A percentile compares a stretch with the other conserved stretches of the same genome.
Evolutionary conservation across 2,329 filamentous ascomycete species (phyloP).

Genomic region (Dothiorella sarmentorum): DNA sequence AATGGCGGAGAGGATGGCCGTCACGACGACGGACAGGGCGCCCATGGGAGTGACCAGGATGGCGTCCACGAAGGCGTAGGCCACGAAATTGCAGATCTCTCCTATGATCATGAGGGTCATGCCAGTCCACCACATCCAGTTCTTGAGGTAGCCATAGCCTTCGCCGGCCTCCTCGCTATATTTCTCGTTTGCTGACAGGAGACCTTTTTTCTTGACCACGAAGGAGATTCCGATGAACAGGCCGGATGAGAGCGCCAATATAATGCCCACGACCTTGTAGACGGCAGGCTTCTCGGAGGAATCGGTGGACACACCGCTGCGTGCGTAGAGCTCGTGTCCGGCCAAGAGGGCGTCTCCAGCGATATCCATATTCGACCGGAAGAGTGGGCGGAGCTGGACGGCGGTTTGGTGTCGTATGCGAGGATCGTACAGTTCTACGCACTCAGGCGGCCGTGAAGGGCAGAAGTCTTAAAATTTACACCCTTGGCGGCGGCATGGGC

Average conservation of each 20-base stretch:
- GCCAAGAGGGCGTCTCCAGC: constrained; percentile 37
- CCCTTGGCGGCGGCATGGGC: constrained; percentile 21
- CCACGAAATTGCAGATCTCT: constrained; percentile 95
- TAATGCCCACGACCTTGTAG: constrained; percentile 85
- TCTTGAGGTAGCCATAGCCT: constrained; percentile 96
- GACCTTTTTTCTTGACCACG: constrained; percentile 88
- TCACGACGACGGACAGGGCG: constrained; percentile 87
- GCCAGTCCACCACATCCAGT: constrained; percentile 88
- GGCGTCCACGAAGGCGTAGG: constrained; percentile 94
- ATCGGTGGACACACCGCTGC: constrained; percentile 38
- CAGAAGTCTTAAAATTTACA: constrained; percentile 1
- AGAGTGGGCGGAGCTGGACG: constrained; percentile 17
- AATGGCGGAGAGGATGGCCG: constrained; percentile 84
- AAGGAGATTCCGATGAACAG: constrained; percentile 93
- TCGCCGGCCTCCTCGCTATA: constrained; percentile 95
- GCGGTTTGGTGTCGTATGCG: constrained; percentile 21
- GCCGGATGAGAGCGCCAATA: constrained; percentile 80
- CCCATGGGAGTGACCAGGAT: constrained; percentile 88
- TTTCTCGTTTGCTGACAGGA: constrained; percentile 90
- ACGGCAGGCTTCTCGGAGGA: constrained; percentile 42
- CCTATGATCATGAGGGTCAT: constrained; percentile 97
- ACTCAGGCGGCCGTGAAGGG: background rate
- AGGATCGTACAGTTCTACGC: constrained; percentile 2
- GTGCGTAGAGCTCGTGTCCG: constrained; percentile 44
- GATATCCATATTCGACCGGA: constrained; percentile 41